phyloP scores from a whole-genome alignment of 805 yeast species.

The Lipomyces lipofer region DNA sequence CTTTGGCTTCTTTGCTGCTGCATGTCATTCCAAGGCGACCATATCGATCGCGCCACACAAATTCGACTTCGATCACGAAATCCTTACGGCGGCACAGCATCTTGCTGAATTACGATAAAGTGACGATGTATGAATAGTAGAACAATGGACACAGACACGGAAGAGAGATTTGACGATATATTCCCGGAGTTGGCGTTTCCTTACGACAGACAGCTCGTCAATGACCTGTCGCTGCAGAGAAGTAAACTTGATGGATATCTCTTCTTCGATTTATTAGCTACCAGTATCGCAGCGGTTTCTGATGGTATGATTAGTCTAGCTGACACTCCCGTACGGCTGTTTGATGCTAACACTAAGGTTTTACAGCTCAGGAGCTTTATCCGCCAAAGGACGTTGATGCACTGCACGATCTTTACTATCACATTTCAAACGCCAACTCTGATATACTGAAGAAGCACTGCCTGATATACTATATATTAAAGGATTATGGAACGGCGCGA shows the following conservation, averaged over 20 bases:
- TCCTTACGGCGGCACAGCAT: too few relatives aligned
- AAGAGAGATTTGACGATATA: constrained; percentile 5
- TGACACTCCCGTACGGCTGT: not conserved
- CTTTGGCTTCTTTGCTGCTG: too few relatives aligned
- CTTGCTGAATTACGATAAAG: too few relatives aligned
- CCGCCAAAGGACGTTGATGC: constrained; percentile 14
- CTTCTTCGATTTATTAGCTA: constrained; percentile 21
- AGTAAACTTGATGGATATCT: constrained; percentile 22
- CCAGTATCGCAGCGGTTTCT: constrained; percentile 11
- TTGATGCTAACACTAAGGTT: not conserved
- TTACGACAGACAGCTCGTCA: constrained; percentile 3
- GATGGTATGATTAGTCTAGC: constrained; percentile 24
- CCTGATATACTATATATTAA: constrained; percentile 19
- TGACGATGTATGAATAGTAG: too few relatives aligned
- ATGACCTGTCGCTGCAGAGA: constrained; percentile 11
- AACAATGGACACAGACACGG: constrained; percentile 4
- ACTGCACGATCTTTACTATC: constrained; percentile 15
- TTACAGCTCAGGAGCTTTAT: constrained; percentile 14
- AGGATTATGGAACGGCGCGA: constrained; percentile 10
- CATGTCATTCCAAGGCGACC: too few relatives aligned
- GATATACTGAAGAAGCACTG: constrained; percentile 25
- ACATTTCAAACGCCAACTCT: constrained; percentile 8
- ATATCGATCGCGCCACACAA: too few relatives aligned
- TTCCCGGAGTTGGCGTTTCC: constrained; percentile 15
- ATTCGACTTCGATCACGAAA: too few relatives aligned